A percentile compares a stretch with the other conserved stretches of the same genome.
Conservation (phyloP, 805 yeast species). For the Trichomonascus vanleenenianus region DNA sequence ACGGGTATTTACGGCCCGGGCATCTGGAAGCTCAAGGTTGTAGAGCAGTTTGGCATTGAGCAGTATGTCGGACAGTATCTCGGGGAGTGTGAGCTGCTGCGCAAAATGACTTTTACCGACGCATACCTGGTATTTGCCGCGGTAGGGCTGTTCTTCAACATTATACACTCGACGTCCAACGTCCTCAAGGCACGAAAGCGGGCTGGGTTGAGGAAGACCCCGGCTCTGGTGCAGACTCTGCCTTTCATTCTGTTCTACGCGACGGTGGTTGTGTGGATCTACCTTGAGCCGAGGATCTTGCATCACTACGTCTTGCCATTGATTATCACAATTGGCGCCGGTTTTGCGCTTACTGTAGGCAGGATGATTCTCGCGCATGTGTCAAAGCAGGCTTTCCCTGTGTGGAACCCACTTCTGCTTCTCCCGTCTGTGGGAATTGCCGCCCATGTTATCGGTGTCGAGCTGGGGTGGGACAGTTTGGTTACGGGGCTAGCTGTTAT, state of each 20-base stretch:
- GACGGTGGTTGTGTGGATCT: conserved; percentile 37
- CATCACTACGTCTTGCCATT: conserved; percentile 41
- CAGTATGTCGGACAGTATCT: neutral
- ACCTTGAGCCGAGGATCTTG: conserved; percentile 40
- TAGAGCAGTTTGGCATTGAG: neutral
- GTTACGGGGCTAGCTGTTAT: conserved; percentile 43
- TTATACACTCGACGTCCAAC: conserved; percentile 57
- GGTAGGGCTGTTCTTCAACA: conserved; percentile 56
- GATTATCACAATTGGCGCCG: conserved; percentile 59
- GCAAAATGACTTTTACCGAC: conserved; percentile 27
- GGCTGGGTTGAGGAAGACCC: conserved; percentile 28
- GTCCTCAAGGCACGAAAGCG: conserved; percentile 44
- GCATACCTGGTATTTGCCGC: conserved; percentile 45
- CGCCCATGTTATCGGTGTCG: conserved; percentile 19
- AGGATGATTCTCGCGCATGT: conserved; percentile 82
- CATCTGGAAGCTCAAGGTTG: conserved; percentile 46
- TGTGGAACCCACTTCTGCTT: conserved; percentile 52
- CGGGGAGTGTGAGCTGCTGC: neutral
- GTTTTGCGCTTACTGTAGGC: conserved; percentile 83
- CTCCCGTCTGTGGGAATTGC: conserved; percentile 37
- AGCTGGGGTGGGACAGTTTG: conserved; percentile 28
- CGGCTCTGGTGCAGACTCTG: conserved; percentile 40
- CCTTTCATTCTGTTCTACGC: conserved; percentile 62
- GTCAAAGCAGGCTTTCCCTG: conserved; percentile 71
- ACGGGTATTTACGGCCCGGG: conserved; percentile 68